These are phyloP conservation scores for Sarocladium strictum DNA, from an alignment of 2,329 filamentous ascomycete genomes.

Conservation along the genomic window DNA sequence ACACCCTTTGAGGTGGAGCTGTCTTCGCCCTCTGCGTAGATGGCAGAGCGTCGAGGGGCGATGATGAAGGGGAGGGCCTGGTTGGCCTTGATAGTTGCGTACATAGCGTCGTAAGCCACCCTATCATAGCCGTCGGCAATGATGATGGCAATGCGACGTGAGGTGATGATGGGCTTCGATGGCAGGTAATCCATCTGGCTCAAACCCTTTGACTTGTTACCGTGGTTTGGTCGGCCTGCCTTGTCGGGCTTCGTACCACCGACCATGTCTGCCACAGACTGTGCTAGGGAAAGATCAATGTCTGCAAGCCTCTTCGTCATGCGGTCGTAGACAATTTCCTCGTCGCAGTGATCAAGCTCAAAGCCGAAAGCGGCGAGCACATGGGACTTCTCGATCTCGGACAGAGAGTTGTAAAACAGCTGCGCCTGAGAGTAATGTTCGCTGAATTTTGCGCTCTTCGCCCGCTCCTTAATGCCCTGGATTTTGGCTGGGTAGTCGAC, in stretches of 20 bases:
- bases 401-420: slow-evolving; percentile 73
- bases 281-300: slow-evolving; percentile 65
- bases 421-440: slow-evolving; percentile 76
- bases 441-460: slow-evolving; percentile 65
- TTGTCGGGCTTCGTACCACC: slow-evolving; percentile 56
- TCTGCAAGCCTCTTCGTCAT: slow-evolving; percentile 63
- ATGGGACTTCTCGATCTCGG: slow-evolving; percentile 61
- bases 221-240: slow-evolving; percentile 52
- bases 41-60: slow-evolving; percentile 57
- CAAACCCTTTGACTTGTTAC: slow-evolving; percentile 59
- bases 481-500: slow-evolving; percentile 58
- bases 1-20: slow-evolving; percentile 47
- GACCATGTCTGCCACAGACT: slow-evolving; percentile 63
- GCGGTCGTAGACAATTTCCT: slow-evolving; percentile 67
- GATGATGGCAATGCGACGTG: slow-evolving; percentile 67
- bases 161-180: slow-evolving; percentile 58
- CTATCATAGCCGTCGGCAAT: slow-evolving; percentile 73
- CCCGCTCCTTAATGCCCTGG: slow-evolving; percentile 63
- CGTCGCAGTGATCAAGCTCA: slow-evolving; percentile 77
- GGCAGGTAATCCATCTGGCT: slow-evolving; percentile 65
- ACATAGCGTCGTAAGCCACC: slow-evolving; percentile 58
- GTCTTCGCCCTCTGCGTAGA: slow-evolving; percentile 56
- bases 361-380: slow-evolving; percentile 69
- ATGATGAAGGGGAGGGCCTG: slow-evolving; percentile 69
- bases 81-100: slow-evolving; percentile 54